Evolutionary conservation across 2,329 filamentous ascomycete genomes (phyloP), one percentile per base, ranked within the genome.

Genomic region (Grosmannia penicillata): DNA sequence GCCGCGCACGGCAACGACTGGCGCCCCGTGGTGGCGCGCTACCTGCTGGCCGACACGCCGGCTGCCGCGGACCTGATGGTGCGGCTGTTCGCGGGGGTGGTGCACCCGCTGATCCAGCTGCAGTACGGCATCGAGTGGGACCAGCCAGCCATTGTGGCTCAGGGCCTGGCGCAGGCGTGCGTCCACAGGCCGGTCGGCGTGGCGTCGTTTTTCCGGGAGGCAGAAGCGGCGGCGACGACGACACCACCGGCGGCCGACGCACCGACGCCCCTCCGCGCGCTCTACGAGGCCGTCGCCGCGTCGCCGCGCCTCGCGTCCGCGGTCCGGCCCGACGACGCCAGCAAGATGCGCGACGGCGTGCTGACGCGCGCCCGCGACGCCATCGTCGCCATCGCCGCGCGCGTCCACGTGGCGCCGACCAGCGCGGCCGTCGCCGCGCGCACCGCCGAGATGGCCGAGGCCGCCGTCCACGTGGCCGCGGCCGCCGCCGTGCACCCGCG

Each of bases 61-160:
- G 59, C 66, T 31, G 75, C 78, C 5, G 72, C 86, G 28, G 75
- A 78, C 44, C 62, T 94, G 63, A 59, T 87, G 3, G 63, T 66
- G 2, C 67, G 85, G 15, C 60, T 89, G 50, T 85, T 73, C 51
- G 70, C 68, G 14, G 78, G 81, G 0, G 69, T 89, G 45, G 48
- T 86, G 3, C 84, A 93, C 51, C 84, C 85, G 2, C 60, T 91
- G 14, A 87, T 94, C 45, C 84, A 93, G 53, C 68, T 93, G 17
- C 82, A 85, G 35, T 93, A 85, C 52, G 86, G 82, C 5, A 53
- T 94, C 26, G 85, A 93, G 53, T 93, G 85, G 61, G 55, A 69
- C 9, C 84, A 93, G 52, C 83, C 83, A 2, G 81, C 81, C 27
- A 75, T 93, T 42, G 67, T 94, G 22, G 83, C 85, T 6, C 74